Percentiles rank a stretch among this genome's conserved stretches.
Evolutionary conservation across 2,329 filamentous ascomycete species (phyloP).

Genomic region (Alternaria postmessia): DNA sequence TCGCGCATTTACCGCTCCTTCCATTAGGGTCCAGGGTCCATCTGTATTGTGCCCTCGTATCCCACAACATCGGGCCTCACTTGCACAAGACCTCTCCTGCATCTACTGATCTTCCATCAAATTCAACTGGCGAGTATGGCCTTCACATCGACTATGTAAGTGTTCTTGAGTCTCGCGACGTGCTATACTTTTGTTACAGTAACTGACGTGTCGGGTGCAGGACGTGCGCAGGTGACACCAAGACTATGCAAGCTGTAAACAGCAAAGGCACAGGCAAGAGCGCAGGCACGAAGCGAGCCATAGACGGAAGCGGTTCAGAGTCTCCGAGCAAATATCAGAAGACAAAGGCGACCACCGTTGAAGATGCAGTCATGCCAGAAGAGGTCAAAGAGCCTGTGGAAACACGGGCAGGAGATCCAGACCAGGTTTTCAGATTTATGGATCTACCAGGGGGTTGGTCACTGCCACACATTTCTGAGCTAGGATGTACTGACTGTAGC

Average conservation of each 20-base stretch:
- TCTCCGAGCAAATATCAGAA: slow-evolving; percentile 17
- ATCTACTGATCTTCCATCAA: neutral
- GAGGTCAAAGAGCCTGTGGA: neutral
- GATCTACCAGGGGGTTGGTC: slow-evolving; percentile 34
- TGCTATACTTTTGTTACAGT: neutral
- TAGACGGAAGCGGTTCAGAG: neutral
- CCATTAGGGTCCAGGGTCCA: neutral
- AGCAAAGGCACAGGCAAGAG: slow-evolving; percentile 12
- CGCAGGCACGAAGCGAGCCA: slow-evolving; percentile 8
- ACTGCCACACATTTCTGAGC: neutral
- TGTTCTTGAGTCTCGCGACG: neutral
- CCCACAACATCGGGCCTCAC: slow-evolving; percentile 16
- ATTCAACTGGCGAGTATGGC: neutral
- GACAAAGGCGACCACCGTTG: neutral
- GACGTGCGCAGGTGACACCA: slow-evolving; percentile 3
- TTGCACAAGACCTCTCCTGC: slow-evolving; percentile 13
- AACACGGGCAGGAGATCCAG: neutral
- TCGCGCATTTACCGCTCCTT: slow-evolving; percentile 12
- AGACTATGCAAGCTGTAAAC: neutral
- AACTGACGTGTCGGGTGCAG: slow-evolving; percentile 15
- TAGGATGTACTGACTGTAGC: neutral
- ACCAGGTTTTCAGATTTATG: slow-evolving; percentile 28
- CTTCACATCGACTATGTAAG: slow-evolving; percentile 6
- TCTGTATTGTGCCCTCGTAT: neutral
- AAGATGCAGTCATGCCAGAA: neutral